phyloP scores from a whole-genome alignment of 805 yeast species.

The Myxozyma monticola region DNA sequence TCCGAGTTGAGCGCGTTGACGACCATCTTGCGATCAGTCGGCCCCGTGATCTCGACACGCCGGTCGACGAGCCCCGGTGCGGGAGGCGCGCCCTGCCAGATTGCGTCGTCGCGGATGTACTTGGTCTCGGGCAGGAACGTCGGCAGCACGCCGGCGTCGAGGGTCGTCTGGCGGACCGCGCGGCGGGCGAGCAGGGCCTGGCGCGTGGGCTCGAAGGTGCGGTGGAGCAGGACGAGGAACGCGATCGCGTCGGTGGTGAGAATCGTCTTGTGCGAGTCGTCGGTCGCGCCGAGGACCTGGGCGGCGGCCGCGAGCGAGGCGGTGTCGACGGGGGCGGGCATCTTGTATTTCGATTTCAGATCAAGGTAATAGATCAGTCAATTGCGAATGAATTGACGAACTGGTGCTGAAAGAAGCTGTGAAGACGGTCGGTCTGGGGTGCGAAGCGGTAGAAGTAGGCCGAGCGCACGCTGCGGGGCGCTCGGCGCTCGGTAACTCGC shows the following conservation, averaged over 20 bases:
- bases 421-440: not conserved
- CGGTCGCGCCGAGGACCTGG: conserved; percentile 53
- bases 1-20: conserved; percentile 68
- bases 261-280: conserved; percentile 51
- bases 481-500: conserved; percentile 8
- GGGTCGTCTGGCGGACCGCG: conserved; percentile 52
- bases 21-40: conserved; percentile 74
- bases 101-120: conserved; percentile 60
- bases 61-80: conserved; percentile 70
- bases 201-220: conserved; percentile 59
- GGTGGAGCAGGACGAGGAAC: conserved; percentile 65
- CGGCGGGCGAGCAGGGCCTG: conserved; percentile 57
- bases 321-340: not conserved
- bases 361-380: too few relatives aligned
- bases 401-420: not conserved
- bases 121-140: conserved; percentile 66
- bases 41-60: conserved; percentile 75
- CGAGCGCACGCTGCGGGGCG: conserved; percentile 14
- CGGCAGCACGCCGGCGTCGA: conserved; percentile 66
- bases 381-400: not conserved
- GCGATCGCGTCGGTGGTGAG: conserved; percentile 63
- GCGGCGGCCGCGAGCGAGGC: conserved; percentile 19
- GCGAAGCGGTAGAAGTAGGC: too few relatives aligned
- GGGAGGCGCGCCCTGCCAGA: conserved; percentile 70
- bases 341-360: not conserved